Evolutionary conservation across 1,139 yeast species (phyloP).

Genomic region (Arxiozyma heterogenica): DNA sequence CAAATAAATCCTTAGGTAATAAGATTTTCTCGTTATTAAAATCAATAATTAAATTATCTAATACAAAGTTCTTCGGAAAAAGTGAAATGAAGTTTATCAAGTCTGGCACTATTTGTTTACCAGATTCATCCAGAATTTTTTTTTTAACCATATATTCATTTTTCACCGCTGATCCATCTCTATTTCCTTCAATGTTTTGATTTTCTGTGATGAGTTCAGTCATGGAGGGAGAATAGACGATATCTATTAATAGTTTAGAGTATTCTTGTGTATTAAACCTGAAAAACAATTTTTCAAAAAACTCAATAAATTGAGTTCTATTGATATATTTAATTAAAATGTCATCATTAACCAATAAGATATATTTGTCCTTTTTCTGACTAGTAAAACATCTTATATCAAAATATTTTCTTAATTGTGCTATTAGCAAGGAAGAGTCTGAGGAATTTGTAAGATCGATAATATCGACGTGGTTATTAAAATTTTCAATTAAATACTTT

Average conservation of each 20-base stretch:
- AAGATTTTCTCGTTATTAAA: conserved; percentile 1
- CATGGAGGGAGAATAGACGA: conserved; percentile 3
- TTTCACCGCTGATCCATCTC: neutral
- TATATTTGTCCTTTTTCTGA: neutral
- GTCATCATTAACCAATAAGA: neutral
- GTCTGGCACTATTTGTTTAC: neutral
- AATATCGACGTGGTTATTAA: conserved; percentile 1
- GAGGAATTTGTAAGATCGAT: neutral
- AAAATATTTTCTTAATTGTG: neutral
- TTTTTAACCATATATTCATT: neutral
- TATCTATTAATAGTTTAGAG: neutral
- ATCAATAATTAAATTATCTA: conserved; percentile 8
- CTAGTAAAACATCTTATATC: neutral
- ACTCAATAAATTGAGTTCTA: neutral
- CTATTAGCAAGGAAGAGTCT: neutral
- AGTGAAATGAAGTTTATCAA: neutral
- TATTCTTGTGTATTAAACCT: neutral
- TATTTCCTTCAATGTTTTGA: too few relatives aligned
- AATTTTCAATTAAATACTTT: conserved; percentile 5
- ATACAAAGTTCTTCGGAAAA: neutral
- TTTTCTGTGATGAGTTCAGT: neutral
- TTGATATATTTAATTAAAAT: neutral
- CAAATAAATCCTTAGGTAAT: conserved; percentile 13
- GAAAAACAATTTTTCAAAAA: neutral
- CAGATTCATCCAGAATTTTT: too few relatives aligned